phyloP scores from a whole-genome alignment of 2,329 filamentous ascomycete species.

The Lachnellula willkommii region DNA sequence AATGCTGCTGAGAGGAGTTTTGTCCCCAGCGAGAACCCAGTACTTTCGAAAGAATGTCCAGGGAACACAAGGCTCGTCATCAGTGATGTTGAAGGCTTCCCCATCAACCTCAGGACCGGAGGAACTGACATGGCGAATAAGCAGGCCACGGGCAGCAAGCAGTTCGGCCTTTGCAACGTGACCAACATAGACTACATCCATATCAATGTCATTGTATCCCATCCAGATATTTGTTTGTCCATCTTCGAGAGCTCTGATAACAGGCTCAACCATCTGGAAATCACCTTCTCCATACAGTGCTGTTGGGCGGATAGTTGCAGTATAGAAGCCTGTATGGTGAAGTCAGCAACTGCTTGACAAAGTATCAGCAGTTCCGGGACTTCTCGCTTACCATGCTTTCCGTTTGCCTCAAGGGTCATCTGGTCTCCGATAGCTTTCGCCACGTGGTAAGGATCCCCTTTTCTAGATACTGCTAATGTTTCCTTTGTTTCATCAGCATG shows the following conservation, averaged over 20 bases:
- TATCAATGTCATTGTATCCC: conserved; percentile 46
- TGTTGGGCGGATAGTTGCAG: conserved; percentile 44
- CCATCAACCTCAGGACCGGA: conserved; percentile 16
- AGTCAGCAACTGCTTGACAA: not conserved
- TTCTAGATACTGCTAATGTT: conserved; percentile 18
- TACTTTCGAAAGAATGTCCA: conserved; percentile 21
- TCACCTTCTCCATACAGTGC: conserved; percentile 48
- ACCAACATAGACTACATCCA: conserved; percentile 34
- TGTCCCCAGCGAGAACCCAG: conserved; percentile 18
- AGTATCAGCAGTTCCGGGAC: not conserved
- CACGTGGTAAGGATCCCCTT: conserved; percentile 21
- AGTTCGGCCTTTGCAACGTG: conserved; percentile 34
- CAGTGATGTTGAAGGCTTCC: conserved; percentile 23
- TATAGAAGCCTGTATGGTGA: conserved; percentile 37
- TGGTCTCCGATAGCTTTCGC: conserved; percentile 23
- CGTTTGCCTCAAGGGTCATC: conserved; percentile 23
- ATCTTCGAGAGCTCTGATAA: conserved; percentile 37
- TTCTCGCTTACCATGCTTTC: conserved; percentile 10
- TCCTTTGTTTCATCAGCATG: conserved; percentile 20
- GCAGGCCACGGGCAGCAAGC: conserved; percentile 38
- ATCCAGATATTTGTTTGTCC: conserved; percentile 47
- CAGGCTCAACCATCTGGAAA: conserved; percentile 33
- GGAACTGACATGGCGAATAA: conserved; percentile 11
- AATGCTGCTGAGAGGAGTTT: conserved; percentile 14
- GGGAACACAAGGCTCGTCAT: conserved; percentile 17